Percentiles rank a stretch among this genome's conserved stretches.
Conservation (phyloP, 2,329 filamentous ascomycete species). For the Blastomyces parvus region DNA sequence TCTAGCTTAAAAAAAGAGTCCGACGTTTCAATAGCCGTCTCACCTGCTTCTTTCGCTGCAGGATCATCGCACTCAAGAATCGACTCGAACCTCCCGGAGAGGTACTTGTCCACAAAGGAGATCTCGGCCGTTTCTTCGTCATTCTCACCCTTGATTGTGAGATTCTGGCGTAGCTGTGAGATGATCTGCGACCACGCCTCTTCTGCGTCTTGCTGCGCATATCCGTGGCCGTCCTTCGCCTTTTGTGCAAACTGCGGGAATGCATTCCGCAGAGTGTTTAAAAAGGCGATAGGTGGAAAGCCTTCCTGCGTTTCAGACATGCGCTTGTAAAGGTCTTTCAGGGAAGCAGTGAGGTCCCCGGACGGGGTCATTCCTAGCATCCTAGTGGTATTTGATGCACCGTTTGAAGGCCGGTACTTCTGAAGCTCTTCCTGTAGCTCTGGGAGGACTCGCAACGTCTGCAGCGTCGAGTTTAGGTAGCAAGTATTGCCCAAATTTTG, state of each 20-base stretch:
- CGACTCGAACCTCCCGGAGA: constrained; percentile 72
- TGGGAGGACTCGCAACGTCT: constrained; percentile 77
- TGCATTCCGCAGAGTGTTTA: constrained; percentile 64
- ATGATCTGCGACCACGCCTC: constrained; percentile 97
- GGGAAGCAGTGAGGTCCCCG: constrained; percentile 63
- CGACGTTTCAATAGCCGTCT: constrained; percentile 56
- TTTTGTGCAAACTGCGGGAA: constrained; percentile 93
- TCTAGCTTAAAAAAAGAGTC: constrained; percentile 87
- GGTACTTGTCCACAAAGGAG: constrained; percentile 83
- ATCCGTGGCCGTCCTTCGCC: constrained; percentile 70
- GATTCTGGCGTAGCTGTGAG: constrained; percentile 66
- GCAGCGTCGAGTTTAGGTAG: constrained; percentile 96
- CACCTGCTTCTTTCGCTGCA: constrained; percentile 62
- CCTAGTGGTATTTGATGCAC: constrained; percentile 27
- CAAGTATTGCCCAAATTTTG: constrained; percentile 95
- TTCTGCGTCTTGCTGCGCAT: constrained; percentile 96
- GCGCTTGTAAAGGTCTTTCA: constrained; percentile 75
- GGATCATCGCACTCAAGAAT: constrained; percentile 75
- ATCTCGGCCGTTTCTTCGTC: constrained; percentile 38
- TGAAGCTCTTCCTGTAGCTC: constrained; percentile 74
- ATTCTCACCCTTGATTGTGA: constrained; percentile 50
- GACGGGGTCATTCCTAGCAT: constrained; percentile 50
- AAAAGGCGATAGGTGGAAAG: constrained; percentile 73
- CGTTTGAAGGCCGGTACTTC: constrained; percentile 45
- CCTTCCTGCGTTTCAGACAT: constrained; percentile 84